Evolutionary conservation across 2,329 filamentous ascomycete species (phyloP), one percentile per base, ranked within the genome.

Genomic region (Phoma sp.): DNA sequence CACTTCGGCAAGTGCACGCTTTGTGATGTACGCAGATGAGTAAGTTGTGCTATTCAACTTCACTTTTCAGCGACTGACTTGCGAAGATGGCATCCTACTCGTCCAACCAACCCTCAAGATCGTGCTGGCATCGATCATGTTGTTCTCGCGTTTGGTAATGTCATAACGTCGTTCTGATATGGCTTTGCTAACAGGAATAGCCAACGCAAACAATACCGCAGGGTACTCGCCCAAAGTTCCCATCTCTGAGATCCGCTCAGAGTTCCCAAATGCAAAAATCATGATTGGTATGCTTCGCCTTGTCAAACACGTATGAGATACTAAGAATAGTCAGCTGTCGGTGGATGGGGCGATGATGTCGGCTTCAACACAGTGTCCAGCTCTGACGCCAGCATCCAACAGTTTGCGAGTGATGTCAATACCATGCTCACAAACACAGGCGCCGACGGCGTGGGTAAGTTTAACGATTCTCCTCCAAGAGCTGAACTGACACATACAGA

Each of bases 291-390:
- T 1, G 42, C 26, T 2, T n/a, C 10, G 17, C 2, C 5, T 12
- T 11, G 17, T 12, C 36, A 18, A 4, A 14, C 3, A n/a, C 2
- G 7, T 17, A 4, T 14, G 1, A 25, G 5, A 7, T 30, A 29
- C 53, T 56, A 14, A 56, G 33, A 17, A 47, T 20, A 5, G 20
- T 5, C 32, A 56, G 88, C 89, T 17, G 85, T 92, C 58, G 89
- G 89, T 10, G 89, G 89, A 46, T 92, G 89, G 89, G 88, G 88
- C 0, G 87, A 91, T 55, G 86, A 83, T 0, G 69, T 73, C 6
- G 88, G 87, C 0, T 92, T 90, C 65, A 80, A 82, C 0, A 71
- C 53, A 1, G 87, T 82, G 0, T 84, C 86, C 1, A 79, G 77
- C 43, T 79, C 80, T 3, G 77, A 82, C 1, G 62, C 72, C 7